phyloP scores from a whole-genome alignment of 2,329 filamentous ascomycete species.

The Talaromyces pinophilus region DNA sequence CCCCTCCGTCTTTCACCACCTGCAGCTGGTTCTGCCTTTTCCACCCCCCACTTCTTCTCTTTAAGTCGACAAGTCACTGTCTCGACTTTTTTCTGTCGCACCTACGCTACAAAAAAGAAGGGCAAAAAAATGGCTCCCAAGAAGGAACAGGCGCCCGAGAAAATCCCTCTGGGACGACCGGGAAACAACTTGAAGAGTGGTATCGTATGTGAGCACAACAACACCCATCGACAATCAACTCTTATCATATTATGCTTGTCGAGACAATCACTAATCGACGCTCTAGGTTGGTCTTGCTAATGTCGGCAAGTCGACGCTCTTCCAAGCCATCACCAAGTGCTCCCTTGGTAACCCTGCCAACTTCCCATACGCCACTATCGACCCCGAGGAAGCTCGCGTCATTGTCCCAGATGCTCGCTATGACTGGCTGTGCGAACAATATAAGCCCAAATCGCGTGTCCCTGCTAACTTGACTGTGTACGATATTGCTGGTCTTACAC shows the following conservation, averaged over 20 bases:
- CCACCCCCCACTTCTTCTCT: constrained; percentile 39
- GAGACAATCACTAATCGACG: constrained; percentile 24
- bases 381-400: constrained; percentile 96
- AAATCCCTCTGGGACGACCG: constrained; percentile 91
- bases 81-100: constrained; percentile 52
- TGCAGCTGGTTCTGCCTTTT: constrained; percentile 68
- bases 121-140: constrained; percentile 89
- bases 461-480: constrained; percentile 97
- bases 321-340: constrained; percentile 99
- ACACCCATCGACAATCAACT: neutral
- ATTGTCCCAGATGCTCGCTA: constrained; percentile 94
- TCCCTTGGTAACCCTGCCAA: constrained; percentile 97
- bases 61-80: constrained; percentile 25
- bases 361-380: constrained; percentile 98
- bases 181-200: constrained; percentile 99
- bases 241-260: neutral
- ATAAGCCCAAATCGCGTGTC: constrained; percentile 96
- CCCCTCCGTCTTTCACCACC: constrained; percentile 48
- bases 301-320: constrained; percentile 98
- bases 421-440: constrained; percentile 93
- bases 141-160: constrained; percentile 88
- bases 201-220: constrained; percentile 74
- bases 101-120: constrained; percentile 61
- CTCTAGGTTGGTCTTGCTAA: constrained; percentile 92
- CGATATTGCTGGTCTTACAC: constrained; percentile 95